A percentile compares a stretch with the other conserved stretches of the same genome.
These are phyloP conservation scores for Chlorella sp. DNA, from an alignment of 139 green algal genomes.

Conservation along the genomic window DNA sequence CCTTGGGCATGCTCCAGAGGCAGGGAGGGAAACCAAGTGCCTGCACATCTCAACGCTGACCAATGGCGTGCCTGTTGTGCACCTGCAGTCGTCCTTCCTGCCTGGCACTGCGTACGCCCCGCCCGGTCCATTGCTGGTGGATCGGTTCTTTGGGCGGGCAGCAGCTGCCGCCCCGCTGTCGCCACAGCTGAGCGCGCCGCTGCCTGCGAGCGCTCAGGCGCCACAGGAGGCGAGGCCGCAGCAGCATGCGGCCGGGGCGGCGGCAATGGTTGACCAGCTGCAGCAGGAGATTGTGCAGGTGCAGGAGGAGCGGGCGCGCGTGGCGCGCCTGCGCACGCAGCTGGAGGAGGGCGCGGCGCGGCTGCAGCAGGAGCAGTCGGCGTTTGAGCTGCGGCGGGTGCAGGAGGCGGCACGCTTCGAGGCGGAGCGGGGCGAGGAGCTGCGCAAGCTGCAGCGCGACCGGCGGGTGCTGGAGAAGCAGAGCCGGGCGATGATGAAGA, in stretches of 20 bases:
- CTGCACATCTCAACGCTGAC: too few species aligned
- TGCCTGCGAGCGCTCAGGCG: conserved; percentile 12
- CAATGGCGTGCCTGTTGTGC: not conserved
- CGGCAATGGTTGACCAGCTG: conserved; percentile 19
- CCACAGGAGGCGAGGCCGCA: conserved; percentile 17
- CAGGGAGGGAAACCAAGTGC: too few species aligned
- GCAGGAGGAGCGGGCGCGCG: conserved; percentile 40
- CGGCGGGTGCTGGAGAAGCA: conserved; percentile 78
- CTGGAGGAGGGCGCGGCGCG: conserved; percentile 60
- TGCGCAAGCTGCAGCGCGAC: conserved; percentile 60
- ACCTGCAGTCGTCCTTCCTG: conserved; percentile 8
- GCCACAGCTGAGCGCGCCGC: not conserved
- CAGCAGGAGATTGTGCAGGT: conserved; percentile 23
- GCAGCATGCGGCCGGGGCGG: not conserved
- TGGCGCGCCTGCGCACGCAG: conserved; percentile 55
- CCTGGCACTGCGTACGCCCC: not conserved
- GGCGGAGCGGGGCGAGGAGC: conserved; percentile 52
- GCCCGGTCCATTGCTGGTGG: conserved; percentile 3
- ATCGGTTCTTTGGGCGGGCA: not conserved
- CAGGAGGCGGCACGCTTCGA: conserved; percentile 28
- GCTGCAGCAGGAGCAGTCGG: conserved; percentile 61
- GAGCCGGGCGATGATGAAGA: conserved; percentile 57
- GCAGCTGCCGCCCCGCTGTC: not conserved
- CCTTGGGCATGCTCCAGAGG: not conserved
- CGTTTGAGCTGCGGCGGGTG: conserved; percentile 47